Evolutionary conservation across 2,329 filamentous ascomycete species (phyloP), one percentile per base, ranked within the genome.

Genomic region (Fusarium pilosicola): DNA sequence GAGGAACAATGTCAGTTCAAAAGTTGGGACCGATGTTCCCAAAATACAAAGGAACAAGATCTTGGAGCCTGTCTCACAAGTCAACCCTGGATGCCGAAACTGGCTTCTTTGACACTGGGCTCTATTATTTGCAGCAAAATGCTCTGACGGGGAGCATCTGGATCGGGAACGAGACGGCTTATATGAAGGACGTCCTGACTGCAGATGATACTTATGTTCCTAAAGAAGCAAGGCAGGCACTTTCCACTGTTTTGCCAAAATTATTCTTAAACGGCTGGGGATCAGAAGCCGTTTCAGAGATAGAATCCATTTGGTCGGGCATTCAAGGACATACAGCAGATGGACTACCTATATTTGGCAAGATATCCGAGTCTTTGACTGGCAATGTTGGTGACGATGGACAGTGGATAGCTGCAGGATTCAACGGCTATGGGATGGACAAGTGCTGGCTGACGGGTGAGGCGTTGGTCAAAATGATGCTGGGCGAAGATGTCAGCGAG

Each of bases 361-460:
- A 76, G 18, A 75, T 88, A 7, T 70, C 85, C 0, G 81, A 79
- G 0, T 76, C 39, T 9, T 41, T 77, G 5, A 79, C 76, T 1
- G 59, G 63, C 8, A 10, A 4, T 14, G 45, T 74, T 15, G 54
- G 38, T 9, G 71, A 52, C 1, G 71, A 64, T 5, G 73, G 77
- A 1, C 82, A 88, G 71, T 88, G 85, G 86, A 82, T 88, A 17
- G 80, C 84, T 7, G 86, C 84, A 0, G 86, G 85, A 0, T 88
- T 84, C 69, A 82, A 79, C 46, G 86, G 86, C 11, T 85, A 87
- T 26, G 86, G 86, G 6, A 88, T 88, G 85, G 83, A 83, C 7
- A 84, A 84, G 77, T 84, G 85, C 7, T 88, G 86, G 86, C 80
- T 86, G 7, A 85, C 81, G 30, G 86, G 85, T 1, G 81, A 81